Conservation (phyloP, 371 early-diverging fungal species). For the Syncephalastrum contaminatum region DNA sequence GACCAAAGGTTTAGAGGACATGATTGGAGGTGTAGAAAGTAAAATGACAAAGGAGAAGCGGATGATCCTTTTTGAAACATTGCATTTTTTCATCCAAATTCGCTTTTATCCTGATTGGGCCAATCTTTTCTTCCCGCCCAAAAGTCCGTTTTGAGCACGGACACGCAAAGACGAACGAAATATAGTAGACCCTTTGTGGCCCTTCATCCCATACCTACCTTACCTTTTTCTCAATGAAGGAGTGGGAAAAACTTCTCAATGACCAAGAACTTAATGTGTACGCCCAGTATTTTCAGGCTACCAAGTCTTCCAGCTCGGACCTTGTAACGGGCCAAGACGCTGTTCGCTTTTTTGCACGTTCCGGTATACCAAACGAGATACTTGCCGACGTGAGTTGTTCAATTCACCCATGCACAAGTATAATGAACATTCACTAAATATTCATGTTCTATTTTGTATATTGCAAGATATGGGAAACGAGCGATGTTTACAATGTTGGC, state of each 20-base stretch:
- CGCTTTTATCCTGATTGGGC: too few species aligned
- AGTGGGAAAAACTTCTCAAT: slow-evolving; percentile 47
- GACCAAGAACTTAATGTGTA: slow-evolving; percentile 68
- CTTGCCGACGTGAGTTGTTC: slow-evolving; percentile 66
- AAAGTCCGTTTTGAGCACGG: too few species aligned
- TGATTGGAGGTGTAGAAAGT: too few species aligned
- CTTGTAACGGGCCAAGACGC: slow-evolving; percentile 76
- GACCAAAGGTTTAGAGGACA: too few species aligned
- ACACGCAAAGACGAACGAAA: too few species aligned
- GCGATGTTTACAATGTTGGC: slow-evolving; percentile 76
- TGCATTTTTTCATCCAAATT: too few species aligned
- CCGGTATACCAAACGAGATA: slow-evolving; percentile 66
- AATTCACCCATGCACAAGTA: background rate
- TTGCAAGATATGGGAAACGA: slow-evolving; percentile 78
- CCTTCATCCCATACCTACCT: background rate
- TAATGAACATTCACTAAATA: too few species aligned
- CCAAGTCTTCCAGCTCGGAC: slow-evolving; percentile 62
- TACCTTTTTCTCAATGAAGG: background rate
- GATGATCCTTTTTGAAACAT: too few species aligned
- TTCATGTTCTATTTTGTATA: too few species aligned
- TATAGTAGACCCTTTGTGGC: too few species aligned
- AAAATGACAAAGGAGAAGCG: too few species aligned
- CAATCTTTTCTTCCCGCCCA: too few species aligned
- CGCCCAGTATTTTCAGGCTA: slow-evolving; percentile 63
- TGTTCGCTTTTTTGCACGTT: slow-evolving; percentile 82